Conservation (phyloP, 202 grass and related monocot genomes). For the Hordeum pubiflorum region DNA sequence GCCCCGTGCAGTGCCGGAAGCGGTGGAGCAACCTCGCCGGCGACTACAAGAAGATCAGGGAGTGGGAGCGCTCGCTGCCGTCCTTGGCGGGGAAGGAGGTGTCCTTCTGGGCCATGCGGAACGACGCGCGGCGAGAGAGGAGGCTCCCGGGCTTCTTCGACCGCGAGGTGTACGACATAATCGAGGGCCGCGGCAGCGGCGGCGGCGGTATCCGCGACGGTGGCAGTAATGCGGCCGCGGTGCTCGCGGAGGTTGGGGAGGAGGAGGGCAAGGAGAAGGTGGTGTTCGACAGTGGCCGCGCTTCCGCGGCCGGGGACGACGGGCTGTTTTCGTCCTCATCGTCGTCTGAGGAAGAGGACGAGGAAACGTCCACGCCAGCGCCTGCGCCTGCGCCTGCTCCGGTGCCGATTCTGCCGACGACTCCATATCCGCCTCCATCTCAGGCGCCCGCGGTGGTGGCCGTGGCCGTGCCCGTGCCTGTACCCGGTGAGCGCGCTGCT, state of each 20-base stretch:
- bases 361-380: constrained; percentile 5
- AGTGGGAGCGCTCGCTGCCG: constrained; percentile 51
- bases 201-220: not conserved
- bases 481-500: constrained; percentile 36
- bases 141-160: constrained; percentile 80
- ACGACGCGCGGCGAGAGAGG: constrained; percentile 64
- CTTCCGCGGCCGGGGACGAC: not conserved
- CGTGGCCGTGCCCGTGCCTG: constrained; percentile 28
- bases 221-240: constrained; percentile 13
- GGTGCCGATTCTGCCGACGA: not conserved
- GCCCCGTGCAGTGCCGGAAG: constrained; percentile 90
- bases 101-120: constrained; percentile 87
- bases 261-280: constrained; percentile 10
- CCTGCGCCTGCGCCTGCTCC: not conserved
- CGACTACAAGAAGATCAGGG: constrained; percentile 89
- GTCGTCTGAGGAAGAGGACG: constrained; percentile 37
- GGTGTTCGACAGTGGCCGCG: constrained; percentile 29
- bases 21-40: constrained; percentile 91
- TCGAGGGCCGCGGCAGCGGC: constrained; percentile 39
- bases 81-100: constrained; percentile 20
- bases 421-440: not conserved
- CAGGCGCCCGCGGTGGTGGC: not conserved
- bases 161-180: constrained; percentile 75
- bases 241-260: constrained; percentile 5
- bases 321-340: constrained; percentile 44